A percentile compares a stretch with the other conserved stretches of the same genome.
phyloP scores from a whole-genome alignment of 2,329 filamentous ascomycete species.

The Phymatotrichopsis omnivora region DNA sequence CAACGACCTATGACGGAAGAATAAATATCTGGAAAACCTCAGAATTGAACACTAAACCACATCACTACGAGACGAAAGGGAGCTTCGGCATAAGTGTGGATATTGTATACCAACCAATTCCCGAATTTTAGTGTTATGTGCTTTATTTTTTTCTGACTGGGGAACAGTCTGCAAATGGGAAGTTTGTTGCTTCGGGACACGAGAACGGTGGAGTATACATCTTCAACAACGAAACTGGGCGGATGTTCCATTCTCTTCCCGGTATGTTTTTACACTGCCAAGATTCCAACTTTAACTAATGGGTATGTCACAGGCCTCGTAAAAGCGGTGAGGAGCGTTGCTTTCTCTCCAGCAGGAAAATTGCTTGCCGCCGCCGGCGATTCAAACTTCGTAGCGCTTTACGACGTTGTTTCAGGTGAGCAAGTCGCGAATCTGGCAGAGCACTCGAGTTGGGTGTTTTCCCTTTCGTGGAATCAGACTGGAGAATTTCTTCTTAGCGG shows the following conservation, averaged over 20 bases:
- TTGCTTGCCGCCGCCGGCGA: slow-evolving; percentile 86
- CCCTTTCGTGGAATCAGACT: slow-evolving; percentile 83
- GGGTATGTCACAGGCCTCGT: slow-evolving; percentile 54
- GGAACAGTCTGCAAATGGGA: slow-evolving; percentile 57
- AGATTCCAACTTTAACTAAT: slow-evolving; percentile 20
- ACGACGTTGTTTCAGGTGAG: slow-evolving; percentile 85
- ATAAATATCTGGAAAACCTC: slow-evolving; percentile 76
- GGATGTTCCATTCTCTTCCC: slow-evolving; percentile 74
- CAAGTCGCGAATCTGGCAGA: slow-evolving; percentile 77
- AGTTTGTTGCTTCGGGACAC: slow-evolving; percentile 81
- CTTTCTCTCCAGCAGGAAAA: slow-evolving; percentile 77
- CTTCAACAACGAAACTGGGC: slow-evolving; percentile 83
- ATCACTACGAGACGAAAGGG: slow-evolving; percentile 82
- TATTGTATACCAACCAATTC: slow-evolving; percentile 48
- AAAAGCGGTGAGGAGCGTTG: slow-evolving; percentile 72
- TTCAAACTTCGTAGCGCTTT: slow-evolving; percentile 76
- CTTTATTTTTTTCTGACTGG: slow-evolving; percentile 5
- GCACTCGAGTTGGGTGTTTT: slow-evolving; percentile 78
- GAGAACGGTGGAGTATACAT: slow-evolving; percentile 87
- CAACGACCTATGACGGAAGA: slow-evolving; percentile 75
- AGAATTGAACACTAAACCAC: slow-evolving; percentile 52
- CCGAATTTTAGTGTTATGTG: slow-evolving; percentile 1
- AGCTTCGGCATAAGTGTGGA: slow-evolving; percentile 87
- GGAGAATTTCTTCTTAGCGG: slow-evolving; percentile 86
- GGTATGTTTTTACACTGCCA: slow-evolving; percentile 42